A percentile compares a stretch with the other conserved stretches of the same genome.
Conservation (phyloP, 192 early-diverging fungal species). For the Backusella psychrophila region DNA sequence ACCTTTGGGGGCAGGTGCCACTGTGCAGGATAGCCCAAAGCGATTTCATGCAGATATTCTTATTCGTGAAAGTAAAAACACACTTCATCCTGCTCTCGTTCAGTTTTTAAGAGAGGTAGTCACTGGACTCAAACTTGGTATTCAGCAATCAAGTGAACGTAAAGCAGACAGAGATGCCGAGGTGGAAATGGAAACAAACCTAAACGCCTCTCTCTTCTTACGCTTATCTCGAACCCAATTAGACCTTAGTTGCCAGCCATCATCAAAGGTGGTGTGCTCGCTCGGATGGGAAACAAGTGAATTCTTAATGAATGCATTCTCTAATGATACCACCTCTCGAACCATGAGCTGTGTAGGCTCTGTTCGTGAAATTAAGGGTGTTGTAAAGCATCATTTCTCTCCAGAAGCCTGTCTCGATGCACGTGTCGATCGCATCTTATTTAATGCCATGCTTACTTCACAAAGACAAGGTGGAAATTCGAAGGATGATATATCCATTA, state of each 20-base stretch:
- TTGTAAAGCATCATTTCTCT: conserved; percentile 74
- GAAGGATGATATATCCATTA: conserved; percentile 56
- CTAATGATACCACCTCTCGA: conserved; percentile 31
- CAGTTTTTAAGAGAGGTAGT: conserved; percentile 68
- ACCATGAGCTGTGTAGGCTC: conserved; percentile 56
- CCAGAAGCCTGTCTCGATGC: conserved; percentile 67
- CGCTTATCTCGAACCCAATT: conserved; percentile 64
- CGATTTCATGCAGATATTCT: conserved; percentile 59
- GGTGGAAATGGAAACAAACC: conserved; percentile 15
- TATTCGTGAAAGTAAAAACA: conserved; percentile 70
- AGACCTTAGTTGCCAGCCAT: conserved; percentile 70
- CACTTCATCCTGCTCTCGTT: conserved; percentile 66
- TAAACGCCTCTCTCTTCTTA: conserved; percentile 53
- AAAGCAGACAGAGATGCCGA: conserved; percentile 22
- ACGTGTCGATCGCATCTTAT: conserved; percentile 57
- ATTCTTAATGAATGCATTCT: conserved; percentile 53
- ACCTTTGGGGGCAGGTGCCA: conserved; percentile 38
- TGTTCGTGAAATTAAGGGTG: conserved; percentile 55
- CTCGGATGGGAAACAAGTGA: conserved; percentile 70
- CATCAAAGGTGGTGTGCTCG: conserved; percentile 67
- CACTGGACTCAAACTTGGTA: conserved; percentile 59
- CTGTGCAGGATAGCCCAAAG: conserved; percentile 29
- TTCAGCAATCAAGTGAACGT: conserved; percentile 40
- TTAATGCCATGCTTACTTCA: conserved; percentile 59
- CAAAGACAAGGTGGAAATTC: conserved; percentile 34